These are phyloP conservation scores for Remersonia thermophila DNA, from an alignment of 2,329 filamentous ascomycete species.

Conservation along the genomic window DNA sequence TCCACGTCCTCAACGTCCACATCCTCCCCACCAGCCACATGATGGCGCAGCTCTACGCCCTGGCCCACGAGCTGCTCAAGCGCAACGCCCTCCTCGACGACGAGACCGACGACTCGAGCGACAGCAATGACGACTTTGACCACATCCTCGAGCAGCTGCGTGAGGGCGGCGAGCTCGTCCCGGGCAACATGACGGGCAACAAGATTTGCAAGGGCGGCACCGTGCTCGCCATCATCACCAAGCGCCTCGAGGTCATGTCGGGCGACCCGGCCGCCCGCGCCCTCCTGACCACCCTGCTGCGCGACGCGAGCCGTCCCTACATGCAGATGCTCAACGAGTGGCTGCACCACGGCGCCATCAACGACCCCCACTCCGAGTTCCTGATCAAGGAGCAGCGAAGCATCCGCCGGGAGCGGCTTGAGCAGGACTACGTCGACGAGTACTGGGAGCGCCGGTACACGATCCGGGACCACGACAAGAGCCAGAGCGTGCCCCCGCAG, in stretches of 20 bases:
- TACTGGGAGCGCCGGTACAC: slow-evolving; percentile 99
- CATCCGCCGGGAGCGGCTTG: slow-evolving; percentile 77
- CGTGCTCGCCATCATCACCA: slow-evolving; percentile 78
- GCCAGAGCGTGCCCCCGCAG: slow-evolving; percentile 60
- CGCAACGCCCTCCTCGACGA: slow-evolving; percentile 81
- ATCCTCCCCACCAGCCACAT: slow-evolving; percentile 84
- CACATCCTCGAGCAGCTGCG: slow-evolving; percentile 83
- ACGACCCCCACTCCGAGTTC: slow-evolving; percentile 88
- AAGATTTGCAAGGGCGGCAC: slow-evolving; percentile 96
- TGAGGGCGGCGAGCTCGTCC: slow-evolving; percentile 71
- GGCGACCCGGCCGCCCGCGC: slow-evolving; percentile 81
- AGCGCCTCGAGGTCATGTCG: slow-evolving; percentile 75
- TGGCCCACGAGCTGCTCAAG: slow-evolving; percentile 78
- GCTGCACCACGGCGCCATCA: slow-evolving; percentile 91
- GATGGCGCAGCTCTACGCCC: slow-evolving; percentile 76
- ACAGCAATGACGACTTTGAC: slow-evolving; percentile 75
- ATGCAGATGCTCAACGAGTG: slow-evolving; percentile 99
- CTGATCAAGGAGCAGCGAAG: slow-evolving; percentile 92
- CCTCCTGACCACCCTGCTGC: slow-evolving; percentile 67
- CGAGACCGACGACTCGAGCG: slow-evolving; percentile 56
- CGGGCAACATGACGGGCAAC: slow-evolving; percentile 68
- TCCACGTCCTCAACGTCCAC: slow-evolving; percentile 87
- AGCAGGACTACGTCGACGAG: slow-evolving; percentile 96
- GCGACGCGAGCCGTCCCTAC: slow-evolving; percentile 85
- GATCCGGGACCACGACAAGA: slow-evolving; percentile 64